Base-by-base conservation (phyloP, 108 stramenopile species). In the Cyclostephanos invisitatus region DNA sequence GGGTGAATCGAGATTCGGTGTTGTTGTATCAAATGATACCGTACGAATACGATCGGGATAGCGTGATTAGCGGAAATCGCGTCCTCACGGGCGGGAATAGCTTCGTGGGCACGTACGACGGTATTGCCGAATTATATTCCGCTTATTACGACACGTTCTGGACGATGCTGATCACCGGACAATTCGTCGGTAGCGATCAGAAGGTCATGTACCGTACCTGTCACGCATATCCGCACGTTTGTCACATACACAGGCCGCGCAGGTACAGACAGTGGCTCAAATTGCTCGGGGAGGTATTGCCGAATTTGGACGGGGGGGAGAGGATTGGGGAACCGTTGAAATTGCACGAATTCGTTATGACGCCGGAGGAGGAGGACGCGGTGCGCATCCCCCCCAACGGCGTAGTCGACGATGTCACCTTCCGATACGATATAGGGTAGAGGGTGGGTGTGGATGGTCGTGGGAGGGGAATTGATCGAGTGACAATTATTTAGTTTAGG, bases 151-250 rank as follows among this genome's bases (percentile, higher is more conserved):
- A 77, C 3, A 77, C 72, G 2, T 82, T 77, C 55, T 82, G 81
- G 81, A 32, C 71, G 44, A 82, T 82, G 81, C 35, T 58, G 14
- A 57, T 66, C 22, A 82, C 76, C 8, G 77, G 77, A 5, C 49
- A 82, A 60, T 82, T 82, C 63, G 81, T 82, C 10, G 81, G 81
- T 5, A 74, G 72, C 17, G 81, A 82, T 38, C 81, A 82, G 68
- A 82, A 82, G 54, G 81, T 82, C 0, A 48, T 82, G 54, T 77
- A 73, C 35, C 48, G 81, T 18, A 69, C 77, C 8, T 82, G 81
- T 58, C 77, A 82, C 55, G 67, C 72, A 7, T 78, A 82, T n/a
- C 81, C 81, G 10, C n/a, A 10, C 14, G 72, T 56, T 0, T 82
- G 81, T 46, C 81, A 82, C 53, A 78, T 82, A 37, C 81, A 82